These are phyloP conservation scores for Neonectria magnoliae DNA, from an alignment of 2,329 filamentous ascomycete species.

Conservation along the genomic window DNA sequence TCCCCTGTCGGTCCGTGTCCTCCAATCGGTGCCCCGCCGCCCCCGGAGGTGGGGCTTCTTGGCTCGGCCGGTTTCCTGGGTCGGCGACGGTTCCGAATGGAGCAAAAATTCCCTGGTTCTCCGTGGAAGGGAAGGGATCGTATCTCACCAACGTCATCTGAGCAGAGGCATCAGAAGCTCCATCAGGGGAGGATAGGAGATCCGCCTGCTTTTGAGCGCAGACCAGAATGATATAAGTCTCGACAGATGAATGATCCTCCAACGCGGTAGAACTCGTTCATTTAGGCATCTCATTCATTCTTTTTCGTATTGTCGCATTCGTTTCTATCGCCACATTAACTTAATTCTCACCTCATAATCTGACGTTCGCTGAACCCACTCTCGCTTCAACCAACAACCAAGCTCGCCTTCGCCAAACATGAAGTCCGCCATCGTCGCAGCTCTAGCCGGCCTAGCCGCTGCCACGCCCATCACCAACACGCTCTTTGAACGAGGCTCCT, in stretches of 20 bases:
- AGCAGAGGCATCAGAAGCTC: neutral
- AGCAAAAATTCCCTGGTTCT: conserved; percentile 7
- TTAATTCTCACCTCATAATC: neutral
- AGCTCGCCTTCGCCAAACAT: neutral
- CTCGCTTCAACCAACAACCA: neutral
- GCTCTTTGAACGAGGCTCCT: conserved; percentile 5
- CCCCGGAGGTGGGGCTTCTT: neutral
- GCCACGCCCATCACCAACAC: conserved; percentile 12
- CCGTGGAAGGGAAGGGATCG: neutral
- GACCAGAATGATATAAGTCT: conserved; percentile 3
- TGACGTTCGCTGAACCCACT: neutral
- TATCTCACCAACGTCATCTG: conserved; percentile 16
- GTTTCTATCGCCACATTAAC: neutral
- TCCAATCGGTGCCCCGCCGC: neutral
- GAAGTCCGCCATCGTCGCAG: conserved; percentile 17
- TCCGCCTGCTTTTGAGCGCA: too few species aligned
- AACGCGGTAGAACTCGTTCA: neutral
- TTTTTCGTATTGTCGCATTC: neutral
- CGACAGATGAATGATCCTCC: neutral
- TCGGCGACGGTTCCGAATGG: conserved; percentile 15
- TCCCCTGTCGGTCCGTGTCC: neutral
- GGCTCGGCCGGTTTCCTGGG: conserved; percentile 18
- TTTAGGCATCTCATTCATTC: neutral
- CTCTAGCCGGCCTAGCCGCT: conserved; percentile 24
- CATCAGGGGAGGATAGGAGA: neutral